Evolutionary conservation across 2,329 filamentous ascomycete genomes (phyloP), one percentile per base, ranked within the genome.

Genomic region (Stachybotrys elegans): DNA sequence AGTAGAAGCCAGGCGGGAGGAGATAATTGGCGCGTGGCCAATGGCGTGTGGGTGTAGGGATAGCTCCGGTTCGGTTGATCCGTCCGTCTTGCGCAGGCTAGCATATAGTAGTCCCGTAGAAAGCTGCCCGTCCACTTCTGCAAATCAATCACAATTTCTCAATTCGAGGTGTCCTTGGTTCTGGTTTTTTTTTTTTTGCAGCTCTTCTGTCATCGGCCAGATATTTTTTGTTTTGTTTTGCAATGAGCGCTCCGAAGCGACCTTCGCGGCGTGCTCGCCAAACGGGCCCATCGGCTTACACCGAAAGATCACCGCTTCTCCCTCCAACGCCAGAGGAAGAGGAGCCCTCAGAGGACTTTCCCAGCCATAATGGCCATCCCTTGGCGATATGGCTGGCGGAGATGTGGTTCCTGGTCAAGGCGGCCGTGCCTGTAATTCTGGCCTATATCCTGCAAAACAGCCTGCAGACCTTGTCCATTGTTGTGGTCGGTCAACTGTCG

Each of bases 361-460:
- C n/a, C n/a, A n/a, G n/a, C n/a, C n/a, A n/a, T n/a, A n/a, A n/a
- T n/a, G n/a, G n/a, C n/a, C n/a, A n/a, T n/a, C n/a, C n/a, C n/a
- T 25, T 43, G 2, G 16, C 22, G 17, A 47, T 46, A 49, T 61
- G 58, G 58, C 38, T 55, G 1, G 16, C 16, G 4, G 58, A 61
- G 21, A 55, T 52, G 0, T 38, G 49, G 42, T 43, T 88, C 6
- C 68, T 93, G 2, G 65, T 86, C 29, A 83, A 78, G 53, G 79
- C 80, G 20, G 87, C 87, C 0, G 62, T 88, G 1, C 88, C 88
- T 0, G 85, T 94, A 4, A 90, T 94, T 48, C 59, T 95, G 29
- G 88, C 88, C 47, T 95, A 95, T 63, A 84, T 84, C 8, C 72
- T 95, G 5, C 89, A 95, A 49, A 94, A 92, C 61, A 90, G 85